phyloP scores from a whole-genome alignment of 768 basidiomycete species.

The Hypholoma sublateritium region DNA sequence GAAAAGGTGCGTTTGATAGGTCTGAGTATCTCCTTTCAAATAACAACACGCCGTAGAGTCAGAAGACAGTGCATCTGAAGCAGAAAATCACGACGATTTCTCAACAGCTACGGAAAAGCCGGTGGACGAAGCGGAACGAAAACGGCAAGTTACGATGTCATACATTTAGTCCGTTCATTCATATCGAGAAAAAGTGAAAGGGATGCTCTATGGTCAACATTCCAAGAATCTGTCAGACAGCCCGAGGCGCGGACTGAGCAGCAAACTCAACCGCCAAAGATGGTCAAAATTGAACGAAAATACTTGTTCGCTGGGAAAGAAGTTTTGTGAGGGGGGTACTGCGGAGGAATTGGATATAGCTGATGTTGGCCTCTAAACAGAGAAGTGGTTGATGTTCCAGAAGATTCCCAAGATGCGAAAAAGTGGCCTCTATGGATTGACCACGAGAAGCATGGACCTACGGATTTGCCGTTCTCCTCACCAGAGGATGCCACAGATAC shows the following conservation, averaged over 20 bases:
- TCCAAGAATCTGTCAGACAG: constrained; percentile 59
- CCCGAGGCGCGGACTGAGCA: constrained; percentile 17
- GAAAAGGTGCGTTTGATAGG: background rate
- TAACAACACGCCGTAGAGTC: background rate
- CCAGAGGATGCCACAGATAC: background rate
- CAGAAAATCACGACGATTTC: background rate
- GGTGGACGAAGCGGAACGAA: constrained; percentile 40
- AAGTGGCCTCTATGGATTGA: constrained; percentile 64
- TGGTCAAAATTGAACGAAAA: constrained; percentile 67
- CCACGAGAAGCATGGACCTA: constrained; percentile 4
- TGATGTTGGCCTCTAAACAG: constrained; percentile 32
- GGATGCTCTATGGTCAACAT: constrained; percentile 64
- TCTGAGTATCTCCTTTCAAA: background rate
- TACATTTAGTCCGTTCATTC: constrained; percentile 1
- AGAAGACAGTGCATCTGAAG: constrained; percentile 19
- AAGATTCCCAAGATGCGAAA: constrained; percentile 72
- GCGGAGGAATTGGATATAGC: background rate
- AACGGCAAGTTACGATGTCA: constrained; percentile 35
- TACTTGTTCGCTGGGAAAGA: constrained; percentile 80
- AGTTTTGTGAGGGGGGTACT: constrained; percentile 50
- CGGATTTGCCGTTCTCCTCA: background rate
- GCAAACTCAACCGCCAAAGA: constrained; percentile 23
- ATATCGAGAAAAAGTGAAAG: constrained; percentile 43
- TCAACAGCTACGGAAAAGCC: constrained; percentile 8
- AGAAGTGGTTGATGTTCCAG: constrained; percentile 71